phyloP scores from a whole-genome alignment of 495 filamentous ascomycete species.

The Delitschia confertaspora region DNA sequence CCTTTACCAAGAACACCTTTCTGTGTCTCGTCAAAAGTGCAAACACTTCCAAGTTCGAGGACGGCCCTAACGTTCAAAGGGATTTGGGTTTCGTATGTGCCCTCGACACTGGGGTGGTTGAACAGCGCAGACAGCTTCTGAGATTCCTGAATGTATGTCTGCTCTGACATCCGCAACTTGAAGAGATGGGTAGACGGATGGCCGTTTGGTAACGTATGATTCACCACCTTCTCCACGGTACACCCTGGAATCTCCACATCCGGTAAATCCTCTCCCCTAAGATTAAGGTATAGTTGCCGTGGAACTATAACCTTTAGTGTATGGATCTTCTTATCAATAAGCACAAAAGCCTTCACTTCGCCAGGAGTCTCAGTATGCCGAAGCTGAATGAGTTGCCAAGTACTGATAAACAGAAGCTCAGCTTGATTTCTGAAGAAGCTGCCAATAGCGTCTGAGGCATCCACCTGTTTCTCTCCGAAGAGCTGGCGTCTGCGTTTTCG shows the following conservation, averaged over 20 bases:
- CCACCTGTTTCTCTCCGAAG: conserved; percentile 75
- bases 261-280: conserved; percentile 77
- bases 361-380: conserved; percentile 70
- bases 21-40: conserved; percentile 88
- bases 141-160: conserved; percentile 71
- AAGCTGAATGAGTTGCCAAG: conserved; percentile 91
- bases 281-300: conserved; percentile 80
- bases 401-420: conserved; percentile 76
- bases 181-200: conserved; percentile 91
- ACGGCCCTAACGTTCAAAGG: conserved; percentile 76
- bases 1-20: conserved; percentile 86
- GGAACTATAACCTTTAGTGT: conserved; percentile 80
- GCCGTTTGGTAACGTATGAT: conserved; percentile 86
- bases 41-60: conserved; percentile 81
- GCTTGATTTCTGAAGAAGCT: conserved; percentile 86
- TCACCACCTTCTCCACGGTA: conserved; percentile 73
- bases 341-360: conserved; percentile 76
- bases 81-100: conserved; percentile 90
- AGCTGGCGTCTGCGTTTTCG: conserved; percentile 78
- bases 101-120: conserved; percentile 89
- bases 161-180: conserved; percentile 82
- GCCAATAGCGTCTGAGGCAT: conserved; percentile 64
- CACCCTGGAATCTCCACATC: conserved; percentile 84
- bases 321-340: conserved; percentile 90
- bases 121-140: conserved; percentile 74